phyloP scores from a whole-genome alignment of 495 filamentous ascomycete species.

The Trichoderma erinaceum region DNA sequence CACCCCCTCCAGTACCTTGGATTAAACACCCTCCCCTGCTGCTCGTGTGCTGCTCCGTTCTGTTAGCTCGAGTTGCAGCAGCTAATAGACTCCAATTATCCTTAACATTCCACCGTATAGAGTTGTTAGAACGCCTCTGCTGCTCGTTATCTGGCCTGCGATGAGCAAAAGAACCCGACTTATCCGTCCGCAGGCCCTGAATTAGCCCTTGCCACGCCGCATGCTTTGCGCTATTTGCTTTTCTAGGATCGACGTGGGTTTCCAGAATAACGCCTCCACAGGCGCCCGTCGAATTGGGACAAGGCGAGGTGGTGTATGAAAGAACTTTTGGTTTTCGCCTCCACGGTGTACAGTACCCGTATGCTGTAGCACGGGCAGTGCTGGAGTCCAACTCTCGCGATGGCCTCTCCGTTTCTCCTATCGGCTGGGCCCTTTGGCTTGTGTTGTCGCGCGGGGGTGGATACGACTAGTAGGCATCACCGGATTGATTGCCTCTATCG shows the following conservation, averaged over 20 bases:
- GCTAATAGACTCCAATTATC: not conserved
- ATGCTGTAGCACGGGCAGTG: not conserved
- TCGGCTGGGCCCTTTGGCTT: not conserved
- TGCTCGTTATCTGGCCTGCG: not conserved
- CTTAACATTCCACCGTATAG: not conserved
- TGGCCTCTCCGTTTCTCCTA: conserved; percentile 1
- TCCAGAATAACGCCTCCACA: not conserved
- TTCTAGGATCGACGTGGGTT: not conserved
- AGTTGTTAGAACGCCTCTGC: not conserved
- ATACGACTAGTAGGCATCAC: not conserved
- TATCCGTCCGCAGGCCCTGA: not conserved
- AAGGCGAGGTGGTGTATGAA: not conserved
- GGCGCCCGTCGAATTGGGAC: not conserved
- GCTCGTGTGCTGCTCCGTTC: not conserved
- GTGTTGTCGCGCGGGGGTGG: not conserved
- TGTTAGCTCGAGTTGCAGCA: not conserved
- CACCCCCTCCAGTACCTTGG: not conserved
- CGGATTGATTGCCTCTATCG: conserved; percentile 11
- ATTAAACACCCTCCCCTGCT: not conserved
- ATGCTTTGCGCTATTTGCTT: not conserved
- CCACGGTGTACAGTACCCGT: not conserved
- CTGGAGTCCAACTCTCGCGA: not conserved
- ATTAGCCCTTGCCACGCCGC: not conserved
- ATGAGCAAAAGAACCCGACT: conserved; percentile 7
- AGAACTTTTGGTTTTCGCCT: conserved; percentile 11